phyloP scores from a whole-genome alignment of 176 grass and related monocot species.

The Musa beccarii region DNA sequence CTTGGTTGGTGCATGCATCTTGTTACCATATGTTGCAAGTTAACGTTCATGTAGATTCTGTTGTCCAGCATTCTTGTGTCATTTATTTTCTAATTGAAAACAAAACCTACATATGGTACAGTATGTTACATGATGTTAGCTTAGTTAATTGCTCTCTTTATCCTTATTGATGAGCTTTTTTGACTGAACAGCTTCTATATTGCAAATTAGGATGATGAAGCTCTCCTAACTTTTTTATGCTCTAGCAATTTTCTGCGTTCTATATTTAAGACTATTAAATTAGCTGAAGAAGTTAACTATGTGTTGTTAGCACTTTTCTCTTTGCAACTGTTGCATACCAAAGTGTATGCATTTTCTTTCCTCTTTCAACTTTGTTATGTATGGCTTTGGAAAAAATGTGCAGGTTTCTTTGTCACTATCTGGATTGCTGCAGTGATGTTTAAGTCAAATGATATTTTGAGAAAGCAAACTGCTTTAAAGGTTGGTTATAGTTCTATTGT shows the following conservation, averaged over 20 bases:
- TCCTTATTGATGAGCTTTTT: background rate
- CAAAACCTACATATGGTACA: no score
- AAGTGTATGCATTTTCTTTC: no score
- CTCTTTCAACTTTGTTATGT: background rate
- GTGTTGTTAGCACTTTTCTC: background rate
- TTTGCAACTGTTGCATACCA: background rate
- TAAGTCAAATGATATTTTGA: constrained; percentile 96
- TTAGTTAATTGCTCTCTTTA: background rate
- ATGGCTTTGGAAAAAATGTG: constrained; percentile 10
- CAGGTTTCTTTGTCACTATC: constrained; percentile 97
- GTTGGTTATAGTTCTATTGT: constrained; percentile 16
- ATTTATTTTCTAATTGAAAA: no score
- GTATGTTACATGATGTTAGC: background rate
- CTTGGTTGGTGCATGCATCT: background rate
- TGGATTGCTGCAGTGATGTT: constrained; percentile 98
- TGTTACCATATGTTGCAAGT: background rate
- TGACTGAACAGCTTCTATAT: background rate
- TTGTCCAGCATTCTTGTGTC: background rate
- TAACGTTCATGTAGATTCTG: background rate
- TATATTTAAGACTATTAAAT: background rate
- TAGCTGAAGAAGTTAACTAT: no score
- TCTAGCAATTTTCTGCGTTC: background rate
- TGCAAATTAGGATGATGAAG: background rate
- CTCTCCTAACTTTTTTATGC: background rate
- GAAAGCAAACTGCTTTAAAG: constrained; percentile 97